Evolutionary conservation across 768 basidiomycete species (phyloP), one percentile per base, ranked within the genome.

Genomic region (Obba rivulosa): DNA sequence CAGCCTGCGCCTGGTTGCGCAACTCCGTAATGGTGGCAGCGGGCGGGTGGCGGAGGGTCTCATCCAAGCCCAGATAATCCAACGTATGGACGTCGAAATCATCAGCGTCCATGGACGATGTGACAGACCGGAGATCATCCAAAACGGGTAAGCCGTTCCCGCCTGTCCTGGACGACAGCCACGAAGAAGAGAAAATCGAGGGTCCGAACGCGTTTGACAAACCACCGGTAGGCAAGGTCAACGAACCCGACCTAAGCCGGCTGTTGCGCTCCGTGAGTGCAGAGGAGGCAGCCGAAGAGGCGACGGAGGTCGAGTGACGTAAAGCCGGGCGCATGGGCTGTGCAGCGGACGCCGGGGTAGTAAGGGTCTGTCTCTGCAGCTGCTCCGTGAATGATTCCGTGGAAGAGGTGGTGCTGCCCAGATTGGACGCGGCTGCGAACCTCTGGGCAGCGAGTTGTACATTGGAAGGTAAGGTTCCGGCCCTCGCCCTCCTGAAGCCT

Each of bases 401-500:
- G 60, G 68, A 69, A 63, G 80, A 56, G 31, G 54, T 46, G 59
- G 69, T 74, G 38, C 73, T 66, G 57, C 83, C 64, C 25, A 77
- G 79, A 66, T 67, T 77, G 21, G 82, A 77, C 49, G 83, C 75
- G 25, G 84, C 82, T 23, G 83, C 84, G 67, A 81, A 91, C 49
- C 84, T 80, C 66, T 90, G 87, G 45, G 90, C 84, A 50, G 86
- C 87, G 58, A 92, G 83, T 62, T 87, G 85, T 45, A 95, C 85
- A 66, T 94, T 94, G 57, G 93, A 95, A 70, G 94, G 94, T 62
- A 97, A 80, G 75, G 94, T 97, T 49, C 93, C 95, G 57, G 94
- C 95, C 83, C 93, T 84, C 62, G 92, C 91, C 75, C 93, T 83
- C 72, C 91, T 82, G 66, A 92, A 95, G 52, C 90, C 88, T 47